Percentiles rank a stretch among this genome's conserved stretches.
Conservation (phyloP, 2,329 filamentous ascomycete species). For the Fusarium sp. region DNA sequence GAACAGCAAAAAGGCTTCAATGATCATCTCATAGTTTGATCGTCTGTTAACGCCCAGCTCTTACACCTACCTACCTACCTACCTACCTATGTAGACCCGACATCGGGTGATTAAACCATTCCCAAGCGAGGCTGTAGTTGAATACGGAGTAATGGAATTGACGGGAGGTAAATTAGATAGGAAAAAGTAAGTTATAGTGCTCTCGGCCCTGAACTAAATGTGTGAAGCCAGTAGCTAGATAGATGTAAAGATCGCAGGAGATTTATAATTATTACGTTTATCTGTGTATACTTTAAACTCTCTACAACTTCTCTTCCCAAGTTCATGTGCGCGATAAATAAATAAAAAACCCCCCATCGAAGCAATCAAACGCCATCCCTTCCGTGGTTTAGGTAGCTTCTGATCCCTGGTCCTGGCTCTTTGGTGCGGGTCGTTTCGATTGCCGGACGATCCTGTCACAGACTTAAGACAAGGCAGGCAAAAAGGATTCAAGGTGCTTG, state of each 20-base stretch:
- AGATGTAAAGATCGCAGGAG: not conserved
- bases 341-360: too few relatives aligned
- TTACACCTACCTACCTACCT: not conserved
- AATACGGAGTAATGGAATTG: too few relatives aligned
- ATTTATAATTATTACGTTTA: not conserved
- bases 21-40: constrained; percentile 19
- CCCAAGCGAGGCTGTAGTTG: constrained; percentile 4
- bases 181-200: too few relatives aligned
- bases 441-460: constrained; percentile 33
- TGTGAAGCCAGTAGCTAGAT: too few relatives aligned
- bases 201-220: too few relatives aligned
- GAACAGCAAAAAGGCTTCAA: not conserved
- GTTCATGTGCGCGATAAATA: constrained; percentile 1
- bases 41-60: not conserved
- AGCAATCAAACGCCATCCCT: constrained; percentile 5
- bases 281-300: too few relatives aligned
- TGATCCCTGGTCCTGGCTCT: constrained; percentile 12
- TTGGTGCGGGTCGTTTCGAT: constrained; percentile 31
- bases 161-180: too few relatives aligned
- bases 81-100: not conserved
- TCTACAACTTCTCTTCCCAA: not conserved
- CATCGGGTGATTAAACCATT: constrained; percentile 9
- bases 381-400: not conserved
- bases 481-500: constrained; percentile 11
- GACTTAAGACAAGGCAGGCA: not conserved